Evolutionary conservation across 202 grass and related monocot species (phyloP).

Genomic region (Panicum virgatum): DNA sequence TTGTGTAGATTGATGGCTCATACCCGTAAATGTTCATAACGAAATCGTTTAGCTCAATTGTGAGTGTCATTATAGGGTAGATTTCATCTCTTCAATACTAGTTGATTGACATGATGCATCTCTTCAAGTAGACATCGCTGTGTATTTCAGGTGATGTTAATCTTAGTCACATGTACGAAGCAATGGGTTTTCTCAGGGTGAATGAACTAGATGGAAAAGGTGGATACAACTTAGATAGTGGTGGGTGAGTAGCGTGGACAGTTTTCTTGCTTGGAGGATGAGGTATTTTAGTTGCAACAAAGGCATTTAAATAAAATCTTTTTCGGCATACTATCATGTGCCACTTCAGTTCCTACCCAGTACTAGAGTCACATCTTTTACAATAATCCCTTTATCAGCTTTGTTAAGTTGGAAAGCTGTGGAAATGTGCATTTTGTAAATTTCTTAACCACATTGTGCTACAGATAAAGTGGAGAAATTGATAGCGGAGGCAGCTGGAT

Average conservation of each 20-base stretch:
- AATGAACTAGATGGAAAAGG: background rate
- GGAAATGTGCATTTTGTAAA: background rate
- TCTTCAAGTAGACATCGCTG: background rate
- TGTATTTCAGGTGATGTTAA: background rate
- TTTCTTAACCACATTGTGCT: slow-evolving; percentile 2
- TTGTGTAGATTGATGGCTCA: background rate
- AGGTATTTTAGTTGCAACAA: background rate
- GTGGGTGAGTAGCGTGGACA: background rate
- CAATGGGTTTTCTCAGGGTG: background rate
- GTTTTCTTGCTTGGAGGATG: slow-evolving; percentile 12
- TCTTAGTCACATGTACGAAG: background rate
- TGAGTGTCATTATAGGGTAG: background rate
- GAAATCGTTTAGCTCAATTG: background rate
- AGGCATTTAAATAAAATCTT: background rate
- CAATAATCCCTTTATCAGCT: background rate
- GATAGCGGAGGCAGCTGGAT: slow-evolving; percentile 72
- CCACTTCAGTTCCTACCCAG: background rate
- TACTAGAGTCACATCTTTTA: background rate
- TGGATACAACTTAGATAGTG: background rate
- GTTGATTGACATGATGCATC: slow-evolving; percentile 14
- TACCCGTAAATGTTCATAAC: background rate
- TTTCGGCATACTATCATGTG: background rate
- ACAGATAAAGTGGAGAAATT: slow-evolving; percentile 88
- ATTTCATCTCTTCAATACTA: background rate
- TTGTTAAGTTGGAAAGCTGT: background rate